A percentile compares a stretch with the other conserved stretches of the same genome.
phyloP scores from a whole-genome alignment of 31 red algal species.

The Odonthalia washingtoniensis region DNA sequence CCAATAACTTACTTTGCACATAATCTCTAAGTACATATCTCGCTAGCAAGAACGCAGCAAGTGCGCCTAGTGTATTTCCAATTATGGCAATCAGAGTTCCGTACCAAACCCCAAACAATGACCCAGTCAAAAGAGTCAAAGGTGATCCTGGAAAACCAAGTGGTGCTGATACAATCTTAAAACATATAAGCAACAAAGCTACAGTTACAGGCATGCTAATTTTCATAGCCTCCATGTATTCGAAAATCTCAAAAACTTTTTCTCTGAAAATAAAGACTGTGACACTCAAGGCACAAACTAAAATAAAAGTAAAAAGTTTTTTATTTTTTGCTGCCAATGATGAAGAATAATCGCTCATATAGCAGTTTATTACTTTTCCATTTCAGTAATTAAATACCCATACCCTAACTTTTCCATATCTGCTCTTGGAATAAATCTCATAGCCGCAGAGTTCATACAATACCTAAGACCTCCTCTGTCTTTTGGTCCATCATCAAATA shows the following conservation, averaged over 20 bases:
- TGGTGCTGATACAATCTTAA: too few relatives aligned
- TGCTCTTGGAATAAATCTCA: slow-evolving; percentile 13
- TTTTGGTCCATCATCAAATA: slow-evolving; percentile 50
- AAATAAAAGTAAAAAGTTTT: too few relatives aligned
- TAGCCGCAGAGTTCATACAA: slow-evolving; percentile 52
- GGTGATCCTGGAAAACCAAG: too few relatives aligned
- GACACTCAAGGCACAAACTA: too few relatives aligned
- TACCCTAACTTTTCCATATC: slow-evolving; percentile 19
- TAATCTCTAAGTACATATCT: neutral
- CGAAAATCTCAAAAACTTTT: too few relatives aligned
- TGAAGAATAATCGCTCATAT: too few relatives aligned
- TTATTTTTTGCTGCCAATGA: too few relatives aligned
- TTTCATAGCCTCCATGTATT: too few relatives aligned
- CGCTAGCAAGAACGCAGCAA: neutral
- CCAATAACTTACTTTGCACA: neutral
- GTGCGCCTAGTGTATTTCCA: neutral
- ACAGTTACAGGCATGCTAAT: too few relatives aligned
- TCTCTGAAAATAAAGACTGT: too few relatives aligned
- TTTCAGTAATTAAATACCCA: neutral
- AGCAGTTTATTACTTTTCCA: too few relatives aligned
- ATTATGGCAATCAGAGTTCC: slow-evolving; percentile 7
- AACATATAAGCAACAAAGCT: too few relatives aligned
- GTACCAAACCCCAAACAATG: neutral
- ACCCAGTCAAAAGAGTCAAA: neutral
- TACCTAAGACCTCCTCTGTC: slow-evolving; percentile 35